Conservation (phyloP, 768 basidiomycete species). For the Mycena maculata region DNA sequence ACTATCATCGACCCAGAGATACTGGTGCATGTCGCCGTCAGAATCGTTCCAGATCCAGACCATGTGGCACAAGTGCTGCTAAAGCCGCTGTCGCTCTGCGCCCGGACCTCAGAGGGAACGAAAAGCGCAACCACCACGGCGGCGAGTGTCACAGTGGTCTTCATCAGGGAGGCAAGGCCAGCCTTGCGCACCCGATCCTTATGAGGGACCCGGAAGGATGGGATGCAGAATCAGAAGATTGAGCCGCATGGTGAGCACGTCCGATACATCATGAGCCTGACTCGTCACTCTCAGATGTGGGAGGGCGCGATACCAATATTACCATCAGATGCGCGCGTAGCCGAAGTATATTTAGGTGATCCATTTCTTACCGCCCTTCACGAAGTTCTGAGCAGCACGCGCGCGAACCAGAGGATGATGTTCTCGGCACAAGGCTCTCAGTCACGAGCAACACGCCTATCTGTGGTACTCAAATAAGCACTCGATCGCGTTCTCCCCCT, state of each 20-base stretch:
- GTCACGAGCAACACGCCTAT: conserved; percentile 11
- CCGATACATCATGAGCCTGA: not conserved
- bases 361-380: not conserved
- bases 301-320: not conserved
- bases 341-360: conserved; percentile 6
- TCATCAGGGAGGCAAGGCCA: conserved; percentile 20
- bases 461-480: conserved; percentile 14
- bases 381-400: conserved; percentile 8
- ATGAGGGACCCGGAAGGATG: conserved; percentile 4
- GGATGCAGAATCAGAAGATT: conserved; percentile 3
- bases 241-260: conserved; percentile 6
- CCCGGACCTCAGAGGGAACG: conserved; percentile 10
- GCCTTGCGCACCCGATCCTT: conserved; percentile 8
- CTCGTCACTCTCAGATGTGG: not conserved
- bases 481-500: not conserved
- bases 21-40: conserved; percentile 15
- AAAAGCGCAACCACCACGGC: conserved; percentile 12
- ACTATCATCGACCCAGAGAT: conserved; percentile 11
- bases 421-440: not conserved
- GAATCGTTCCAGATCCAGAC: conserved; percentile 18
- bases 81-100: conserved; percentile 22
- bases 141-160: conserved; percentile 16
- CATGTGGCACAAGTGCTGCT: conserved; percentile 15
- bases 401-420: conserved; percentile 6
- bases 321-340: not conserved